A percentile compares a stretch with the other conserved stretches of the same genome.
Conservation (phyloP, 192 early-diverging fungal genomes). For the Coemansia sp. region DNA sequence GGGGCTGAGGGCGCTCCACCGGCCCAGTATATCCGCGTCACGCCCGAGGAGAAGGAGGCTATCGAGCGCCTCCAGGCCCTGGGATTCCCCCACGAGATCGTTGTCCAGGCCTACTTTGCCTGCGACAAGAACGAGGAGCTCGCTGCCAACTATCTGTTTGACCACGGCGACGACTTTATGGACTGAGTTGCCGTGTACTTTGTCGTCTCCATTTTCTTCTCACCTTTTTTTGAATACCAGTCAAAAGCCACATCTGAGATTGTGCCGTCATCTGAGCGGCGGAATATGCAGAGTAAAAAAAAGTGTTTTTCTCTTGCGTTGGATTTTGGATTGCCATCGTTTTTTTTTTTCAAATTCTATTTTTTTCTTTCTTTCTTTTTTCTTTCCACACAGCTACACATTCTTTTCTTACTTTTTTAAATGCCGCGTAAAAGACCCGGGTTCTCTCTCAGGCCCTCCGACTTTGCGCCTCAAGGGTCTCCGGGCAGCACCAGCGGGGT, state of each 20-base stretch:
- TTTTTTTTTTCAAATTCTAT: neutral
- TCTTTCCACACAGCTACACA: neutral
- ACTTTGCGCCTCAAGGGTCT: conserved; percentile 18
- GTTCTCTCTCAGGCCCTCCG: conserved; percentile 42
- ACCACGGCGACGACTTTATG: conserved; percentile 64
- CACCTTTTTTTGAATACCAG: neutral
- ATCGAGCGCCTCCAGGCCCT: conserved; percentile 77
- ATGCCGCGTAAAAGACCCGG: conserved; percentile 51
- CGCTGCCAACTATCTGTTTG: conserved; percentile 95
- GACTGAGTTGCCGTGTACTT: conserved; percentile 18
- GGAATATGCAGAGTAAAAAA: neutral
- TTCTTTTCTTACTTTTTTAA: neutral
- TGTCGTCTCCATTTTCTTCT: conserved; percentile 2
- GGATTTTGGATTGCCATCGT: neutral
- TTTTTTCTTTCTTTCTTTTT: conserved; percentile 2
- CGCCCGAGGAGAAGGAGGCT: conserved; percentile 85
- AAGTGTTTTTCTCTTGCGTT: neutral
- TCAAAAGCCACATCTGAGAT: too few relatives aligned
- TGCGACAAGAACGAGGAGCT: conserved; percentile 98
- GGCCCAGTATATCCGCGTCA: conserved; percentile 75
- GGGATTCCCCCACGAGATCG: conserved; percentile 81
- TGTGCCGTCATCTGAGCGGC: too few relatives aligned
- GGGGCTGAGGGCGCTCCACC: conserved; percentile 56
- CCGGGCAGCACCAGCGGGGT: conserved; percentile 2
- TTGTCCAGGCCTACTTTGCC: conserved; percentile 91